Evolutionary conservation across 345 rosid species (phyloP).

Genomic region (Chamaenerion angustifolium): DNA sequence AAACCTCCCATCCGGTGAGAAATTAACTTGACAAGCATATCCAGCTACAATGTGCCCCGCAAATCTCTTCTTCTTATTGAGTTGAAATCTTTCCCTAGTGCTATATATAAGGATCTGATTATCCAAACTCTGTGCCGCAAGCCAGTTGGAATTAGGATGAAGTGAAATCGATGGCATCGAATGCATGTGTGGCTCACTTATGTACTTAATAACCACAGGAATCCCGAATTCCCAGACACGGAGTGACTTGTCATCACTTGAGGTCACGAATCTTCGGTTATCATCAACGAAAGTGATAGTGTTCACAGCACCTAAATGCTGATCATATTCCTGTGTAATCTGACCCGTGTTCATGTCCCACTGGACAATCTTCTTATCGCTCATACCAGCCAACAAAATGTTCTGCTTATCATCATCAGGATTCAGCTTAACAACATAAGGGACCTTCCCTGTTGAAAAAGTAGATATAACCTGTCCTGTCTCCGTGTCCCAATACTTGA

Average conservation of each 20-base stretch:
- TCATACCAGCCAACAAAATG: slow-evolving; percentile 91
- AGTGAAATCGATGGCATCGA: slow-evolving; percentile 91
- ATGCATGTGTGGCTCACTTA: slow-evolving; percentile 99
- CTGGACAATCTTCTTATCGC: slow-evolving; percentile 97
- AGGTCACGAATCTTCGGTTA: slow-evolving; percentile 88
- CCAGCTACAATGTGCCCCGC: slow-evolving; percentile 91
- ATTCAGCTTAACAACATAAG: slow-evolving; percentile 84
- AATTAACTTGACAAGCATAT: slow-evolving; percentile 96
- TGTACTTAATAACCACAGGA: slow-evolving; percentile 95
- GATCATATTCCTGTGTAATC: slow-evolving; percentile 83
- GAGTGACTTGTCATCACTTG: slow-evolving; percentile 96
- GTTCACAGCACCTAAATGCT: slow-evolving; percentile 85
- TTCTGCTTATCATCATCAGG: slow-evolving; percentile 96
- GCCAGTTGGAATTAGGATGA: slow-evolving; percentile 89
- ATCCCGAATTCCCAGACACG: slow-evolving; percentile 99
- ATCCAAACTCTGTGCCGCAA: slow-evolving; percentile 95
- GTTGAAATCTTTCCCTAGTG: slow-evolving; percentile 90
- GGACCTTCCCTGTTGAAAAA: slow-evolving; percentile 84
- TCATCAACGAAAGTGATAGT: slow-evolving; percentile 94
- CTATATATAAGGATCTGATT: slow-evolving; percentile 90
- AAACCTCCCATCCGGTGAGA: slow-evolving; percentile 97
- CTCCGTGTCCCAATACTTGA: slow-evolving; percentile 95
- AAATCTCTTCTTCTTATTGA: slow-evolving; percentile 92
- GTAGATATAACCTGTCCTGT: slow-evolving; percentile 90
- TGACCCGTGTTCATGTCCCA: slow-evolving; percentile 96